Percentiles rank a stretch among this genome's conserved stretches.
Evolutionary conservation across 495 filamentous ascomycete species (phyloP).

Genomic region (Aspergillus sclerotiicarbonarius): DNA sequence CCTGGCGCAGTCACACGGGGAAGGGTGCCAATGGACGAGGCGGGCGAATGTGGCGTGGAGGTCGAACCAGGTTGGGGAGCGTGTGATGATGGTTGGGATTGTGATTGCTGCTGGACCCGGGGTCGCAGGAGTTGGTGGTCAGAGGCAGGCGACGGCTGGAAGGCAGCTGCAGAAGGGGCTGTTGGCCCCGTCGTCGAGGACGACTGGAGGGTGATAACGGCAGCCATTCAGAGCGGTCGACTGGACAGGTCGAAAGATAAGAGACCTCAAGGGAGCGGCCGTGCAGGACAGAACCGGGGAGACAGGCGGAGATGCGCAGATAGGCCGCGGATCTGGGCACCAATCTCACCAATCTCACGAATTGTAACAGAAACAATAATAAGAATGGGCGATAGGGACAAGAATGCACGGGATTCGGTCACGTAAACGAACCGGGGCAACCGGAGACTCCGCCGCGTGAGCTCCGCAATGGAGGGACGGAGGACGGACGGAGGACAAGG

Average conservation of each 20-base stretch:
- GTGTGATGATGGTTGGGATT: slow-evolving; percentile 21
- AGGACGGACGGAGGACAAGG: not conserved
- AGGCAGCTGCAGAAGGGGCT: slow-evolving; percentile 21
- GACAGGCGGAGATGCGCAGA: slow-evolving; percentile 10
- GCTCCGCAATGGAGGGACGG: slow-evolving; percentile 15
- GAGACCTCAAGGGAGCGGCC: slow-evolving; percentile 4
- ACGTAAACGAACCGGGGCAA: slow-evolving; percentile 20
- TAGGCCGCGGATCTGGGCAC: slow-evolving; percentile 12
- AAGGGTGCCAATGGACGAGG: slow-evolving; percentile 25
- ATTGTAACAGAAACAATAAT: slow-evolving; percentile 10
- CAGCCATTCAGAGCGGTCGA: slow-evolving; percentile 33
- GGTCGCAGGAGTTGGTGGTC: slow-evolving; percentile 29
- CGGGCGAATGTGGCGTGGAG: slow-evolving; percentile 27
- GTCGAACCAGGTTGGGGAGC: slow-evolving; percentile 20
- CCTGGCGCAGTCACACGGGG: slow-evolving; percentile 25
- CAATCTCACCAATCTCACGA: slow-evolving; percentile 3
- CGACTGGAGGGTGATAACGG: slow-evolving; percentile 47
- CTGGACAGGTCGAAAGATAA: not conserved
- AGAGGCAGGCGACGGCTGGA: slow-evolving; percentile 27
- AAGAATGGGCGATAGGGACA: slow-evolving; percentile 6
- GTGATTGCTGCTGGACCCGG: slow-evolving; percentile 23
- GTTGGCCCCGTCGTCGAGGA: slow-evolving; percentile 32
- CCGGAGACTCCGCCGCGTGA: slow-evolving; percentile 17
- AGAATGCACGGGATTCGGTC: slow-evolving; percentile 15
- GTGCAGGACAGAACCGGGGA: slow-evolving; percentile 1